Conservation (phyloP, 148 eudicot genomes). For the Fagopyrum homotropicum region DNA sequence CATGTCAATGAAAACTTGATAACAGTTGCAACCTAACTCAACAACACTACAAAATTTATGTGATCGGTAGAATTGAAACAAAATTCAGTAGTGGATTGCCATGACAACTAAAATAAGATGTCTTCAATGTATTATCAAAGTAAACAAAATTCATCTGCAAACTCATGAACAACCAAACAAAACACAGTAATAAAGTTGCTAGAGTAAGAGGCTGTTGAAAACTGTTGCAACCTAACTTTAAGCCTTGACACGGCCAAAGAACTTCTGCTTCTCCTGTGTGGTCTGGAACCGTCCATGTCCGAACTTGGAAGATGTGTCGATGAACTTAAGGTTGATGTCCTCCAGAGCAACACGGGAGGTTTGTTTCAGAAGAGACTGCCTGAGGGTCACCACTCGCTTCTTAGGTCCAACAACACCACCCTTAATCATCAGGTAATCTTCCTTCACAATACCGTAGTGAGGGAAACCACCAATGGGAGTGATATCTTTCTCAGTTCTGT, state of each 20-base stretch:
- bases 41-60: too few species aligned
- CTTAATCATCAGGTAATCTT: conserved; percentile 74
- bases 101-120: background rate
- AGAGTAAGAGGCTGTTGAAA: background rate
- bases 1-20: too few species aligned
- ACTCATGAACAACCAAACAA: background rate
- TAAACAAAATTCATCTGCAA: conserved; percentile 11
- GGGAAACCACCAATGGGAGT: conserved; percentile 98
- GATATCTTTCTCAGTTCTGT: conserved; percentile 84
- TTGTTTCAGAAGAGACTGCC: conserved; percentile 70
- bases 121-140: conserved; percentile 5
- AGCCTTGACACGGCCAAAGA: conserved; percentile 52
- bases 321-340: conserved; percentile 73
- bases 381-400: conserved; percentile 84
- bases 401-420: conserved; percentile 82
- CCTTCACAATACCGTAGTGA: conserved; percentile 86
- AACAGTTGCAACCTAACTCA: too few species aligned
- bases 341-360: conserved; percentile 81
- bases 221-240: conserved; percentile 4
- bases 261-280: conserved; percentile 62
- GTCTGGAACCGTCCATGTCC: conserved; percentile 98
- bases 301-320: conserved; percentile 88
- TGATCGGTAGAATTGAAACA: background rate
- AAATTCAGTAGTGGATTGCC: background rate
- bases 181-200: background rate